Percentiles rank a stretch among this genome's conserved stretches.
Conservation (phyloP, 2,329 filamentous ascomycete genomes). For the Phoma herbarum region DNA sequence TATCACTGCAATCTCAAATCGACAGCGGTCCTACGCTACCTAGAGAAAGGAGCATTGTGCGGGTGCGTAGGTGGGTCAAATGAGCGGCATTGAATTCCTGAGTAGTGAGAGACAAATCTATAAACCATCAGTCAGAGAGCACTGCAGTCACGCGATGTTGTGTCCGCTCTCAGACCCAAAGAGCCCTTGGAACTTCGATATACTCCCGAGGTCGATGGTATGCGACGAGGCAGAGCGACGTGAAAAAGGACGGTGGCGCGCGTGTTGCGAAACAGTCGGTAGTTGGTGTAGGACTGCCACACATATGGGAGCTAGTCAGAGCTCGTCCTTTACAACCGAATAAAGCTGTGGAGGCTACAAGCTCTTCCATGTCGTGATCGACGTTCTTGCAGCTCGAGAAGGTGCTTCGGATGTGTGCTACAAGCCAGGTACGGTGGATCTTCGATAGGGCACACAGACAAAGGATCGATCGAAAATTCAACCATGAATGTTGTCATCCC, state of each 20-base stretch:
- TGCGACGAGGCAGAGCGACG: neutral
- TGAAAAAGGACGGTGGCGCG: neutral
- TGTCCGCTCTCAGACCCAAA: neutral
- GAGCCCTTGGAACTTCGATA: neutral
- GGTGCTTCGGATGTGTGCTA: neutral
- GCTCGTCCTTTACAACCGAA: neutral
- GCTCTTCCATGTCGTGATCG: neutral
- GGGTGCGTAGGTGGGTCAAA: neutral
- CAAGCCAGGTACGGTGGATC: no score
- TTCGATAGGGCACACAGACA: neutral
- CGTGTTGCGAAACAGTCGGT: neutral
- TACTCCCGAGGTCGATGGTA: neutral
- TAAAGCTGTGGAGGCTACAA: neutral
- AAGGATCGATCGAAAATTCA: neutral
- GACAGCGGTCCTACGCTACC: neutral
- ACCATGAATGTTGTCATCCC: neutral
- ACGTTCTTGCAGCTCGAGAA: neutral
- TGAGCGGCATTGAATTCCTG: conserved; percentile 4
- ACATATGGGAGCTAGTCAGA: neutral
- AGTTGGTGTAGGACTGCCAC: neutral
- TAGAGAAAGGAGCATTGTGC: neutral
- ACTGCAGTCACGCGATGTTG: neutral
- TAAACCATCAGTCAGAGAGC: neutral
- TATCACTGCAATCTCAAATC: neutral
- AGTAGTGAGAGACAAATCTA: neutral